Conservation (phyloP, 2,329 filamentous ascomycete species). For the Neofusicoccum laricinum region DNA sequence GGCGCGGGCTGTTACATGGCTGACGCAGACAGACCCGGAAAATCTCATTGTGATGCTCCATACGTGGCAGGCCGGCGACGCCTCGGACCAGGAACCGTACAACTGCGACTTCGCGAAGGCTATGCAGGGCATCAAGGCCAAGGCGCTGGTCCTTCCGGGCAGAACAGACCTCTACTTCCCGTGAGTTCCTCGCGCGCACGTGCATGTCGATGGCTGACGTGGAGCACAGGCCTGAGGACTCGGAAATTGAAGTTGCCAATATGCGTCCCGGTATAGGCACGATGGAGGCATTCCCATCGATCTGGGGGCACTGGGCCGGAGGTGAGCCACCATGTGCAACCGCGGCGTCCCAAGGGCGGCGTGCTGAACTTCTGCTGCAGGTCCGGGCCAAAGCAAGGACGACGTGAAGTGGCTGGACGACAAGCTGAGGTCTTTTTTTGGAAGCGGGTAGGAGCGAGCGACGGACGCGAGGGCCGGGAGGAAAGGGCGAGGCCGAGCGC, state of each 20-base stretch:
- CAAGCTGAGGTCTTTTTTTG: constrained; percentile 39
- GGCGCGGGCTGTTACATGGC: neutral
- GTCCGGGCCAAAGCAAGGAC: constrained; percentile 67
- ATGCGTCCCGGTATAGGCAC: constrained; percentile 60
- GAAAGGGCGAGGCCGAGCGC: neutral
- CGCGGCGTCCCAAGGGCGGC: neutral
- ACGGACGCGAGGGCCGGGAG: neutral
- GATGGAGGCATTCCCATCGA: constrained; percentile 54
- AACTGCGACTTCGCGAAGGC: constrained; percentile 61
- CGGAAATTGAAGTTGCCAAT: constrained; percentile 65
- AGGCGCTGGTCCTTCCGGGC: constrained; percentile 65
- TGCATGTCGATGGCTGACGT: constrained; percentile 14
- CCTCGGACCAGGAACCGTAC: constrained; percentile 66
- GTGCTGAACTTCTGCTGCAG: constrained; percentile 31
- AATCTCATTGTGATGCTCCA: constrained; percentile 73
- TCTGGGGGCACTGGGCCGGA: constrained; percentile 61
- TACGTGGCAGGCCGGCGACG: constrained; percentile 75
- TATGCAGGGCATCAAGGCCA: constrained; percentile 68
- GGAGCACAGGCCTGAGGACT: constrained; percentile 64
- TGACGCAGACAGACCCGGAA: constrained; percentile 57
- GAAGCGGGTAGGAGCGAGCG: neutral
- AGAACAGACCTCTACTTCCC: constrained; percentile 81
- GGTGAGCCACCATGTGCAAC: constrained; percentile 38
- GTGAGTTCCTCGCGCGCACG: constrained; percentile 37
- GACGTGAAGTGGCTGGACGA: constrained; percentile 72